Base-by-base conservation (phyloP, 2,329 filamentous ascomycete species). In the Sporothrix variecibatus region DNA sequence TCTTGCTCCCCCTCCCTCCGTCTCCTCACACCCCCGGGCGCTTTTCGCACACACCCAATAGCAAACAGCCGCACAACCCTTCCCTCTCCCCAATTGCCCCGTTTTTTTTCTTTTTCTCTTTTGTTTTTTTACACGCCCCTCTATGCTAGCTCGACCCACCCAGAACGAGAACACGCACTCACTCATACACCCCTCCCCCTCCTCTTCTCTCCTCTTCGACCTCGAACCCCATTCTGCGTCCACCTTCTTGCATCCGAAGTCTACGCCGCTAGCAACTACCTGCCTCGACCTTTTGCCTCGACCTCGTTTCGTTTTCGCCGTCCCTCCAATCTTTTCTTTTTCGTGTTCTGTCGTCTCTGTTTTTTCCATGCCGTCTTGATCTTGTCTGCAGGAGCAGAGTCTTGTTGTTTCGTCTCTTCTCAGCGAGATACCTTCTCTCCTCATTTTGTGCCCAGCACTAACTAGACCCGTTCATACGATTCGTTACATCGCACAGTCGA, bases 51-150 rank as follows among this genome's bases (percentile, higher is more conserved):
- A 49, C 65, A 51, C 65, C 43, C 65, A 68, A 68, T 31, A 51
- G 43, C 65, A 51, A 67, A 51, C 65, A 68, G 43, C 65, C 65
- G 43, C 64, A 67, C 65, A 68, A 68, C 65, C 64, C 28, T 43
- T 7, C 58, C 12, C 23, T n/a, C 17, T 7, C 15, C 5, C 58
- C 4, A 65, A 46, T 43, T n/a, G n/a, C 62, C 38, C 62, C 62
- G 26, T 65, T 26, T 11, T 64, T 64, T 12, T 34, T 23, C n/a
- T 26, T 34, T 3, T 34, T 34, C 34, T 34, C 34, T 49, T 49
- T 49, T 49, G 15, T 49, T 49, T 49, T 49, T 49, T 20, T n/a
- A 12, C 51, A 56, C 51, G n/a, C 51, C 51, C 51, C 12, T 11
- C n/a, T 26, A 8, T 31, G 5, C 60, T 3, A 12, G 20, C 20